Conservation (phyloP, 139 green algal genomes). For the Eudorina sp. region DNA sequence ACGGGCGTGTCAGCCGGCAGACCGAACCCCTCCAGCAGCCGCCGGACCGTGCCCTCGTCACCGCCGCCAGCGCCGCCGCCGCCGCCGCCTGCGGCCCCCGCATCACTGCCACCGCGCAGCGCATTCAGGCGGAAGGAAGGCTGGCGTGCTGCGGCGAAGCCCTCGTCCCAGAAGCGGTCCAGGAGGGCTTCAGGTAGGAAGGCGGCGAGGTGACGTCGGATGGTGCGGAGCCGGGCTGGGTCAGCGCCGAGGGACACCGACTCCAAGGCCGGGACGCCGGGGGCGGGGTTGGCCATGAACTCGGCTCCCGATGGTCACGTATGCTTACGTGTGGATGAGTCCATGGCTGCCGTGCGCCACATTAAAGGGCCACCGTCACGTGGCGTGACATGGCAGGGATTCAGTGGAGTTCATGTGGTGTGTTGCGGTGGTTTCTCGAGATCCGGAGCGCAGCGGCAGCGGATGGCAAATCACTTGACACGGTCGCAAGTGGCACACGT, state of each 20-base stretch:
- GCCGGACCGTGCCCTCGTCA: background rate
- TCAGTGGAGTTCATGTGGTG: too few species aligned
- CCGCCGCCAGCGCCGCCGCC: background rate
- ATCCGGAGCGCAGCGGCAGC: too few species aligned
- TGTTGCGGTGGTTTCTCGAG: too few species aligned
- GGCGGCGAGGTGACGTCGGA: background rate
- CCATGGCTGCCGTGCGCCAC: too few species aligned
- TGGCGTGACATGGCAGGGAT: too few species aligned
- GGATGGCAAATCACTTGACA: too few species aligned
- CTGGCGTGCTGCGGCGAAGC: background rate
- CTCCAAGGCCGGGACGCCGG: too few species aligned
- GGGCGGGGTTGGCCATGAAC: too few species aligned
- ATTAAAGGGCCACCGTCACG: too few species aligned
- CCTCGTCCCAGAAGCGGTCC: background rate
- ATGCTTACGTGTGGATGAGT: too few species aligned
- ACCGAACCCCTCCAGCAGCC: background rate
- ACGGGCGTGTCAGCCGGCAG: background rate
- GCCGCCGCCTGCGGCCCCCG: background rate
- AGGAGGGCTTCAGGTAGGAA: background rate
- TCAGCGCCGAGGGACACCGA: background rate
- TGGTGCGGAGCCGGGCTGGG: background rate
- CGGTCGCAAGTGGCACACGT: too few species aligned
- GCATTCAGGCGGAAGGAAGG: slow-evolving; percentile 31
- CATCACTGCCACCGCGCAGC: background rate
- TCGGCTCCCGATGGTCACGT: too few species aligned